phyloP scores from a whole-genome alignment of 192 early-diverging fungal genomes.

The Haplosporangium gracile region DNA sequence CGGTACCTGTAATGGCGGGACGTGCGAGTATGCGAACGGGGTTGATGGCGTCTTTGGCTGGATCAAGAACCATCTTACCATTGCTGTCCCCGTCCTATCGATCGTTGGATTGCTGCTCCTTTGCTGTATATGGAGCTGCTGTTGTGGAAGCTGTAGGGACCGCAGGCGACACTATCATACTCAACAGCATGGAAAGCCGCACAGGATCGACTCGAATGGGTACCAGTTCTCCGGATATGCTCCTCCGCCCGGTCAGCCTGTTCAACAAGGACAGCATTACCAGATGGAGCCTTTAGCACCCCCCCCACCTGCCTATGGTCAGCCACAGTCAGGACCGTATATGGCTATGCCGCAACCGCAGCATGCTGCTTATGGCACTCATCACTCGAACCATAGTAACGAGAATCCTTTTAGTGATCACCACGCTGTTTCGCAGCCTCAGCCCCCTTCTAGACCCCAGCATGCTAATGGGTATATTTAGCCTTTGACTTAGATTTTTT shows the following conservation, averaged over 20 bases:
- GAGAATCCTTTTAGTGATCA: conserved; percentile 37
- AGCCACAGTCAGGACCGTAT: background rate
- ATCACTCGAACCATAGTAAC: conserved; percentile 15
- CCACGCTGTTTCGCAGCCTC: conserved; percentile 8
- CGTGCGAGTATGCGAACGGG: conserved; percentile 52
- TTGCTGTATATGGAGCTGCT: conserved; percentile 55
- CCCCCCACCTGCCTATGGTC: conserved; percentile 25
- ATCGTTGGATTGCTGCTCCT: conserved; percentile 57
- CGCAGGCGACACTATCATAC: conserved; percentile 13
- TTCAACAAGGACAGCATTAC: conserved; percentile 29
- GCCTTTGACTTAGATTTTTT: background rate
- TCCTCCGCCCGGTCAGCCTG: conserved; percentile 14
- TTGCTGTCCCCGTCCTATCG: conserved; percentile 59
- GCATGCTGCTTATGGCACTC: background rate
- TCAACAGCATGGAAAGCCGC: conserved; percentile 13
- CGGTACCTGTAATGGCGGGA: conserved; percentile 74
- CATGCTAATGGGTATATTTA: conserved; percentile 34
- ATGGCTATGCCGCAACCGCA: background rate
- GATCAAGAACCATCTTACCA: conserved; percentile 60
- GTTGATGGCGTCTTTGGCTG: conserved; percentile 52
- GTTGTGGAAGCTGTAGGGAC: conserved; percentile 35
- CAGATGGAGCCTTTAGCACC: conserved; percentile 26
- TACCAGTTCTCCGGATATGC: conserved; percentile 17
- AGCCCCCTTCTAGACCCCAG: conserved; percentile 4
- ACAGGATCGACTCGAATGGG: conserved; percentile 16